Percentiles rank a stretch among this genome's conserved stretches.
Evolutionary conservation across 2,329 filamentous ascomycete genomes (phyloP).

Genomic region (Verticillium isaacii): DNA sequence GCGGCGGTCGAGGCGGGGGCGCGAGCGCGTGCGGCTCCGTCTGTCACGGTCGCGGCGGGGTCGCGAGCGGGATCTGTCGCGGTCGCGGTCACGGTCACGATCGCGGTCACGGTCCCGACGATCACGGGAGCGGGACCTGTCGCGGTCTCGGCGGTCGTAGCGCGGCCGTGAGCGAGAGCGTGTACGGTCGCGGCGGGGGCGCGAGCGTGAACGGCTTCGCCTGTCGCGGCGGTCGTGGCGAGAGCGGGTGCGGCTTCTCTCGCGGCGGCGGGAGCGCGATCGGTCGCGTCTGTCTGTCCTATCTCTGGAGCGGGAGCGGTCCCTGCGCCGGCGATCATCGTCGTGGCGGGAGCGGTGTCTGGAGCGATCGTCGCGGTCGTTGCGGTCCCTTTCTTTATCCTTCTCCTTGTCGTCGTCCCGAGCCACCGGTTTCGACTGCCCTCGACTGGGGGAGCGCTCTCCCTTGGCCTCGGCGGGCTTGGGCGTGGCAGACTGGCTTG

Average conservation of each 20-base stretch:
- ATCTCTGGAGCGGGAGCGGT: conserved; percentile 19
- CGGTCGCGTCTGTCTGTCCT: conserved; percentile 14
- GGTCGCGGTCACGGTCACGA: neutral
- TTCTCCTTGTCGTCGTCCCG: conserved; percentile 7
- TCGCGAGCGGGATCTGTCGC: conserved; percentile 8
- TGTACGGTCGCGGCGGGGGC: conserved; percentile 23
- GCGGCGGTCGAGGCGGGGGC: conserved; percentile 20
- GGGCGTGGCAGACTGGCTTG: conserved; percentile 15
- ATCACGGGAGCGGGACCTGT: conserved; percentile 22
- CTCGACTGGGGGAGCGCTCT: conserved; percentile 15
- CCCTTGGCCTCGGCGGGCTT: conserved; percentile 6
- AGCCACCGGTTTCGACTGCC: conserved; percentile 9
- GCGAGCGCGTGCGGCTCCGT: conserved; percentile 40
- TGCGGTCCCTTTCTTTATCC: conserved; percentile 17
- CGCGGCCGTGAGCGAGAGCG: conserved; percentile 24
- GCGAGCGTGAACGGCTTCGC: conserved; percentile 27
- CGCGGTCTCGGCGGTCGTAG: conserved; percentile 24
- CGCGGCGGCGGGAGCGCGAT: conserved; percentile 23
- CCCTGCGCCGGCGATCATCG: conserved; percentile 24
- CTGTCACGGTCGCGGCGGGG: conserved; percentile 25
- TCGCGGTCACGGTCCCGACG: conserved; percentile 3
- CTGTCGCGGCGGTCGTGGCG: conserved; percentile 22
- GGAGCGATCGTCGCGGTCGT: conserved; percentile 25
- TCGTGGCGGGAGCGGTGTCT: conserved; percentile 28
- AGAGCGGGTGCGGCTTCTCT: conserved; percentile 23